Base-by-base conservation (phyloP, 2,329 filamentous ascomycete species). In the Trichocomaceae sp. region DNA sequence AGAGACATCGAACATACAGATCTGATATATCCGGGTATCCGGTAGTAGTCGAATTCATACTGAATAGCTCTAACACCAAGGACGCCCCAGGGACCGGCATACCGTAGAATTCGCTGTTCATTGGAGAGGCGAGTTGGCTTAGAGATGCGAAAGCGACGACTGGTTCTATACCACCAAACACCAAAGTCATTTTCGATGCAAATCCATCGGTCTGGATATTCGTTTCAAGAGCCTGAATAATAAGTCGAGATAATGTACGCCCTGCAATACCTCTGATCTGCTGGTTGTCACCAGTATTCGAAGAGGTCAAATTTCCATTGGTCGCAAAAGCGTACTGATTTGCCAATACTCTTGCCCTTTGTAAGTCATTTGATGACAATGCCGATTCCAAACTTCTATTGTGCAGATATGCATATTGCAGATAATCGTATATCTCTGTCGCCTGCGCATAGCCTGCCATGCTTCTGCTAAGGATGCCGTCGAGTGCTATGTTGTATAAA, bases 1-100 rank as follows among this genome's bases (percentile, higher is more conserved):
- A 77, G 55, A 76, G 70, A 63, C 84, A 82, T 19, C 79, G 75
- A 29, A 84, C 76, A 65, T 69, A 80, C 41, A 84, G 72, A 20
- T 82, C 71, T 29, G 64, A 64, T 2, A 69, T 64, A 0, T 62
- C 61, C 0, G 77, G 76, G 53, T 77, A 79, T 37, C 63, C 59
- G 0, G 63, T 62, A 20, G 63, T 61, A 35, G 60, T 62, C 7
- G 54, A 39, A 12, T 69, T 66, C 45, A 71, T 64, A 55, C 74
- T 76, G 64, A 75, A 80, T 10, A 83, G 69, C 61, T 83, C 80
- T 52, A 82, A 77, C 6, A 77, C 69, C 48, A 79, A 69, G 2
- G 75, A 76, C 6, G 76, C 74, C 3, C 75, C 79, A 33, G 68
- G 75, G 13, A 71, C 67, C 0, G 79, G 78, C 3, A 79, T 68